Percentiles rank a stretch among this genome's conserved stretches.
These are phyloP conservation scores for Rutstroemia sp. DNA, from an alignment of 2,329 filamentous ascomycete species.

Conservation along the genomic window DNA sequence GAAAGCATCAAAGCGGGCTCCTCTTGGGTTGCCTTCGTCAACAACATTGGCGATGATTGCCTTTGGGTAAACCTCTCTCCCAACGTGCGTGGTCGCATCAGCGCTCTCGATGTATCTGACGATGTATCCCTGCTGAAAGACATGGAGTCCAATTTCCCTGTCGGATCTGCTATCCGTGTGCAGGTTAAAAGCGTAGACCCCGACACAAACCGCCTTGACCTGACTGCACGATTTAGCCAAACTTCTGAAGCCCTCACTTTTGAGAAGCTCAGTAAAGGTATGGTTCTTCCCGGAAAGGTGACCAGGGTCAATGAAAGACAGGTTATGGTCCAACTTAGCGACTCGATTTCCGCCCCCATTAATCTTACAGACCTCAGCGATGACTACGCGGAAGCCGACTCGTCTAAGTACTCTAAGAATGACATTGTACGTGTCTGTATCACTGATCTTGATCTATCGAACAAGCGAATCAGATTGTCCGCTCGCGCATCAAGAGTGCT, in stretches of 20 bases:
- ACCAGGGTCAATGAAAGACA: slow-evolving; percentile 81
- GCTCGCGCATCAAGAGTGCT: slow-evolving; percentile 81
- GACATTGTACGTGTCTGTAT: slow-evolving; percentile 85
- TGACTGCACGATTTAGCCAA: slow-evolving; percentile 64
- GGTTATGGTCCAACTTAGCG: slow-evolving; percentile 77
- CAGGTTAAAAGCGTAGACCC: slow-evolving; percentile 69
- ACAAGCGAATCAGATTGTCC: slow-evolving; percentile 79
- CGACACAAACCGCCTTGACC: slow-evolving; percentile 68
- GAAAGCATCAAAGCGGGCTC: slow-evolving; percentile 67
- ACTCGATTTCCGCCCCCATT: slow-evolving; percentile 70
- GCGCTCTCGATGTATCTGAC: slow-evolving; percentile 76
- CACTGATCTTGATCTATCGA: slow-evolving; percentile 68
- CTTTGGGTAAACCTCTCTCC: slow-evolving; percentile 91
- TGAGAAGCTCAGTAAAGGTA: slow-evolving; percentile 65
- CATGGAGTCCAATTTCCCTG: slow-evolving; percentile 71
- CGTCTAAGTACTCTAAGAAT: slow-evolving; percentile 69
- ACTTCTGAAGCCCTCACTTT: slow-evolving; percentile 55
- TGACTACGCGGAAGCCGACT: slow-evolving; percentile 75
- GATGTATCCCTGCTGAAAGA: slow-evolving; percentile 74
- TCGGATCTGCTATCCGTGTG: slow-evolving; percentile 82
- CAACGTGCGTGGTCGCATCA: slow-evolving; percentile 76
- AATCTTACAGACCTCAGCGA: slow-evolving; percentile 79
- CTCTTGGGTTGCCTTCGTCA: slow-evolving; percentile 75
- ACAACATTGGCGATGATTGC: slow-evolving; percentile 73
- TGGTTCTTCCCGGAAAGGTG: slow-evolving; percentile 75